Evolutionary conservation across 2,329 filamentous ascomycete genomes (phyloP), one percentile per base, ranked within the genome.

Genomic region (Corinectria fuckeliana): DNA sequence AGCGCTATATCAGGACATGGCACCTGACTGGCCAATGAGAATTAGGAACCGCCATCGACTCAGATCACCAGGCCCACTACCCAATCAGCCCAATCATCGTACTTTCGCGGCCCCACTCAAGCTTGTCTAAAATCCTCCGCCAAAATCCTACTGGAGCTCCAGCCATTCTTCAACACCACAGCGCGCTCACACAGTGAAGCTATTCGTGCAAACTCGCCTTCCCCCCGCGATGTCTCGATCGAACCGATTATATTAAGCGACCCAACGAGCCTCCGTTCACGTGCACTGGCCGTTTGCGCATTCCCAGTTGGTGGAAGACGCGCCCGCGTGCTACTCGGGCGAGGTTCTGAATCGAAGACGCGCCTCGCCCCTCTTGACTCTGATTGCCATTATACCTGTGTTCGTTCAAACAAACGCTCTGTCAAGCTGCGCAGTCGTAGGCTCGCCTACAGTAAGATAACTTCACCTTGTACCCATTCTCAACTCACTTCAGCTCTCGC

Each of bases 101-200:
- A 20, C 36, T 36, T 23, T 23, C 16, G n/a, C 28, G 26, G 23
- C 50, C 48, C 56, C 50, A 39, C 56, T 36, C 34, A 36, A 58
- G 56, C 50, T 52, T 48, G 38, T 30, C 45, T 25, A 38, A 54
- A 50, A 45, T 34, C 50, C 48, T 45, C 45, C 14, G 34, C 36
- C 36, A 9, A 20, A 30, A 42, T 7, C 36, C 10, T 38, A 36
- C 56, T 50, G 30, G 50, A 59, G 45, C 45, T 54, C 32, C 45
- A 54, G 56, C 20, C 38, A 59, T 50, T 59, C 44, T 18, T 55
- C 56, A 55, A 54, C 56, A 49, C 51, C 50, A 54, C 45, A 54
- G 50, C 44, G 56, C 38, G 50, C 38, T 34, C 38, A n/a, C 42
- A 7, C 50, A 54, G 56, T 38, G 45, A 54, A 38, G 50, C 38